Base-by-base conservation (phyloP, 1,139 yeast genomes). In the Protomyces arabidopsidicola region DNA sequence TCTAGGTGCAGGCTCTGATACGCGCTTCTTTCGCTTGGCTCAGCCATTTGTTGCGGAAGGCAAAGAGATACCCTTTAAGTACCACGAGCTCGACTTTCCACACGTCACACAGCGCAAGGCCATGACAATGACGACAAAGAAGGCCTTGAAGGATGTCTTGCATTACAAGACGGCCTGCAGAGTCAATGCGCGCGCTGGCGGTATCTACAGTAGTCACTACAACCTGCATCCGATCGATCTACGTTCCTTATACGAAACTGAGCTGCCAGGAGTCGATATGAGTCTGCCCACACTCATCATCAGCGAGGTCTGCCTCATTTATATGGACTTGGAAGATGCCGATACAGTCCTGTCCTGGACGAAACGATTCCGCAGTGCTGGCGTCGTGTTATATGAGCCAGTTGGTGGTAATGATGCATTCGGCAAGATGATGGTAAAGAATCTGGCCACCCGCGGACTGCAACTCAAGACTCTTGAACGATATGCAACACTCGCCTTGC, bases 1-100 rank as follows among this genome's bases (percentile, higher is more conserved):
- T 3, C 75, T 93, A 24, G 98, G 98, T 0, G 89, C 97, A n/a
- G 98, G 98, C 0, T 88, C 95, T n/a, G 98, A 93, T 74, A 85
- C 97, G 0, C 75, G 98, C 66, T 80, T 83, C 5, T 88, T 89
- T 71, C 73, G 77, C 4, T 65, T 84, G 2, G 73, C 88, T 55
- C 70, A 63, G 1, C 35, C 66, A 5, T 48, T 34, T 27, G 12
- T 35, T 12, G 51, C n/a, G 6, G 22, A 20, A 22, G 53, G 54
- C 45, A 36, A 22, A 20, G 34, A 39, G 12, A 51, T 45, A 20
- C 58, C 70, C 38, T 68, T 86, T 48, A 73, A 74, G 2, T 87
- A 84, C 71, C 79, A 86, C 62, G 98, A 93, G 72, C 72, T 90
- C 27, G 98, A 93, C 74, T 91, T 88, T 71, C 79, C 81, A 1